Percentiles rank a stretch among this genome's conserved stretches.
These are phyloP conservation scores for Dryas alaskensis DNA, from an alignment of 306 rosid genomes.

Conservation along the genomic window DNA sequence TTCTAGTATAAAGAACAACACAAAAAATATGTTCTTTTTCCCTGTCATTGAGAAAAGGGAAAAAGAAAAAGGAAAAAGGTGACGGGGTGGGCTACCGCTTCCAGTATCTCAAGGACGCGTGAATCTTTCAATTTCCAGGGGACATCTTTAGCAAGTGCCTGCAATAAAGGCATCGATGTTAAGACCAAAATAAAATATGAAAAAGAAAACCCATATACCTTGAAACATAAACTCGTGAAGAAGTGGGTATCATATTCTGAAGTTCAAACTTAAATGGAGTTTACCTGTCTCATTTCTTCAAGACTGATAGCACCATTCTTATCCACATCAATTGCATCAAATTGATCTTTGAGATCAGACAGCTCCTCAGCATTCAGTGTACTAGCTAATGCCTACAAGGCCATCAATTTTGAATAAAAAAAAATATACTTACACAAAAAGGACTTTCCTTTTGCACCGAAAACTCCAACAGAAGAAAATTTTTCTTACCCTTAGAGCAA, in stretches of 20 bases:
- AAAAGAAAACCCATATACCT: not conserved
- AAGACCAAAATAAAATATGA: constrained; percentile 9
- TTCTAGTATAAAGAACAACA: constrained; percentile 22
- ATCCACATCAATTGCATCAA: constrained; percentile 96
- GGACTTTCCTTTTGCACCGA: constrained; percentile 17
- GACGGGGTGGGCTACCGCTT: constrained; percentile 62
- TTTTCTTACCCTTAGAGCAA: constrained; percentile 78
- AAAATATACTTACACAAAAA: constrained; percentile 9
- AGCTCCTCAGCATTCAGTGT: constrained; percentile 84
- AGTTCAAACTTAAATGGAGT: constrained; percentile 7
- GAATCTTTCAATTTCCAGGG: constrained; percentile 96
- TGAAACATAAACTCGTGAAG: not conserved
- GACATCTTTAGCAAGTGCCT: constrained; percentile 99
- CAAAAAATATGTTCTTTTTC: not conserved
- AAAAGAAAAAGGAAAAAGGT: not conserved
- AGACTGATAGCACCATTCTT: constrained; percentile 94
- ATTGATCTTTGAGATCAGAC: constrained; percentile 88
- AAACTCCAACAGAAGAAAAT: constrained; percentile 5
- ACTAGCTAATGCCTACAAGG: constrained; percentile 91
- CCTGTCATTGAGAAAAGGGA: not conserved
- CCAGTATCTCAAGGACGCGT: constrained; percentile 81
- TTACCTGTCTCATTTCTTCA: constrained; percentile 98
- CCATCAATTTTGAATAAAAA: constrained; percentile 20
- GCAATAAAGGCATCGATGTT: constrained; percentile 34
- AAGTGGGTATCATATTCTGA: not conserved